phyloP scores from a whole-genome alignment of 1,284 basidiomycete species.

The Gomphus sp. region DNA sequence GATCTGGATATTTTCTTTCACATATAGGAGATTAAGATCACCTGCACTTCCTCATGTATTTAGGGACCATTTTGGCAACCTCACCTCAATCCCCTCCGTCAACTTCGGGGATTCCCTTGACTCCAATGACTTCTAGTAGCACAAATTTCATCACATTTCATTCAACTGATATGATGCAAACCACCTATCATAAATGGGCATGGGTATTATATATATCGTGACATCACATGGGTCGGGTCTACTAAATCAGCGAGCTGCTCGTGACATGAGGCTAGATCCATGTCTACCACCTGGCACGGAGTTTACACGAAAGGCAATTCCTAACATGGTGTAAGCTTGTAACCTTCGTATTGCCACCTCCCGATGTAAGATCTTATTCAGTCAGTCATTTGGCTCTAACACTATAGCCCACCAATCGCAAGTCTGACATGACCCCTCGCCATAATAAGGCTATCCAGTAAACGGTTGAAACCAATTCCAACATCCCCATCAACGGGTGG shows the following conservation, averaged over 20 bases:
- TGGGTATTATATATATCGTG: not conserved
- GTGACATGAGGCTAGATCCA: not conserved
- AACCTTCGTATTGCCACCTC: no score
- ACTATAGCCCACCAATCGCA: not conserved
- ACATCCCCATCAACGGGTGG: not conserved
- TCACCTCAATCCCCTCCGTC: not conserved
- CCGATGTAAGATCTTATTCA: not conserved
- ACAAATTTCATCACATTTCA: not conserved
- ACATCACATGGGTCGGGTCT: not conserved
- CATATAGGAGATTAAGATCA: not conserved
- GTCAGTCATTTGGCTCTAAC: not conserved
- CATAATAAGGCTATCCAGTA: not conserved
- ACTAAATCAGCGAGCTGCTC: not conserved
- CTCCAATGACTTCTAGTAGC: not conserved
- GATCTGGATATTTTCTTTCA: not conserved
- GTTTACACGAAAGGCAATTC: not conserved
- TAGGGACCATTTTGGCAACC: not conserved
- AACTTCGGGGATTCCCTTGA: not conserved
- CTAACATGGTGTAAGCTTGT: not conserved
- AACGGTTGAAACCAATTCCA: not conserved
- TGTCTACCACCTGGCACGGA: not conserved
- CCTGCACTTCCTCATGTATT: not conserved
- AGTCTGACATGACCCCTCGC: not conserved
- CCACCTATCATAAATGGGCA: not conserved
- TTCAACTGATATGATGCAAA: not conserved